A percentile compares a stretch with the other conserved stretches of the same genome.
These are phyloP conservation scores for Amanita brunnescens DNA, from an alignment of 768 basidiomycete species.

Conservation along the genomic window DNA sequence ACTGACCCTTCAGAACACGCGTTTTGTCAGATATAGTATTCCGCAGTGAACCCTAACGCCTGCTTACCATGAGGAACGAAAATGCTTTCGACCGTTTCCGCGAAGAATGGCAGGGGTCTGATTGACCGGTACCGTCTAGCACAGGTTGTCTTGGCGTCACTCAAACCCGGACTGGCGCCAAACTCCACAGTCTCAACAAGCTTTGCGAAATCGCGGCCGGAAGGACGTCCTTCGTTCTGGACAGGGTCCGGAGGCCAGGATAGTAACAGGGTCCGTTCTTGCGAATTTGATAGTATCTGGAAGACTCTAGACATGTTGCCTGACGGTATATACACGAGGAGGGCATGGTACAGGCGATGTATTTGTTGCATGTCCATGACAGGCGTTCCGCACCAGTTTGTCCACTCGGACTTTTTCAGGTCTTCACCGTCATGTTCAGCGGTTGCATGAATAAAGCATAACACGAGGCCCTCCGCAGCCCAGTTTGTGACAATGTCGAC, in stretches of 20 bases:
- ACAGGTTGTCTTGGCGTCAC: constrained; percentile 78
- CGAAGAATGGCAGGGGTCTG: constrained; percentile 51
- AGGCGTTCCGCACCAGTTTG: constrained; percentile 85
- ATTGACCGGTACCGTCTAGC: constrained; percentile 75
- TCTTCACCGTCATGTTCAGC: constrained; percentile 76
- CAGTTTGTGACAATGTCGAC: constrained; percentile 88
- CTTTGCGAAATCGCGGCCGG: constrained; percentile 42
- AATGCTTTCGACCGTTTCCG: constrained; percentile 72
- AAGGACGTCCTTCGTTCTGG: constrained; percentile 26
- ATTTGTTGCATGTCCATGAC: constrained; percentile 49
- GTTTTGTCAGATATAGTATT: constrained; percentile 23
- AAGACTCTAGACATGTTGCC: constrained; percentile 57
- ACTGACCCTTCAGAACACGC: constrained; percentile 41
- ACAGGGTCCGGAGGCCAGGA: constrained; percentile 66
- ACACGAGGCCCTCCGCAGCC: constrained; percentile 78
- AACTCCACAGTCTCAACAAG: constrained; percentile 65
- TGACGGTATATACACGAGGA: constrained; percentile 46
- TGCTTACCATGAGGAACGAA: constrained; percentile 82
- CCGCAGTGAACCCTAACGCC: constrained; percentile 15
- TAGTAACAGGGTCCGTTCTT: constrained; percentile 49
- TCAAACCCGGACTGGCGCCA: constrained; percentile 40
- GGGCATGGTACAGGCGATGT: constrained; percentile 47
- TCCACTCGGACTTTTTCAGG: constrained; percentile 61
- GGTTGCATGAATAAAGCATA: constrained; percentile 84
- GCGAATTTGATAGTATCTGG: constrained; percentile 63